These are phyloP conservation scores for Seiridium unicorne DNA, from an alignment of 2,329 filamentous ascomycete species.

Conservation along the genomic window DNA sequence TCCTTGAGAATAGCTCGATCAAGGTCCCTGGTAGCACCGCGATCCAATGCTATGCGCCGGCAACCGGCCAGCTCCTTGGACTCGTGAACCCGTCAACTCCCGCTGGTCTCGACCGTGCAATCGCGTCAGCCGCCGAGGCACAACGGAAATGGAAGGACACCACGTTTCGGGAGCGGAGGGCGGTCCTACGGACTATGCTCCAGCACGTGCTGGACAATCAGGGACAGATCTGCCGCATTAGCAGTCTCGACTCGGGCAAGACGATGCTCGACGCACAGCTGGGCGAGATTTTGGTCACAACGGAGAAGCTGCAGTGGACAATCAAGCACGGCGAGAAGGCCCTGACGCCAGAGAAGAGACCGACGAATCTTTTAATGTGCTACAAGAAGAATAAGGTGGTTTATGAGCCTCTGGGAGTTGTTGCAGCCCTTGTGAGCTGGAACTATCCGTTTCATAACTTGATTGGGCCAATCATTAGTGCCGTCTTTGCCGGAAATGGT, in stretches of 20 bases:
- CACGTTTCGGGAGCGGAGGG: constrained; percentile 72
- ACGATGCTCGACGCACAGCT: constrained; percentile 92
- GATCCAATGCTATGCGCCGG: constrained; percentile 85
- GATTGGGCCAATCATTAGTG: constrained; percentile 84
- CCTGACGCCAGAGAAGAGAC: constrained; percentile 67
- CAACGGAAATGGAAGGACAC: constrained; percentile 78
- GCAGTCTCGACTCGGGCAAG: constrained; percentile 92
- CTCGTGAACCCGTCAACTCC: constrained; percentile 73
- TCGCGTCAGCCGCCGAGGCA: constrained; percentile 71
- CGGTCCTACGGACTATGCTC: constrained; percentile 77
- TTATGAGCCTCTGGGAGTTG: constrained; percentile 91
- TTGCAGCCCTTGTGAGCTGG: constrained; percentile 92
- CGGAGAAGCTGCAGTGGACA: constrained; percentile 93
- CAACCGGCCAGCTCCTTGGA: constrained; percentile 82
- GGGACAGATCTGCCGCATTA: constrained; percentile 78
- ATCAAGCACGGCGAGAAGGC: constrained; percentile 85
- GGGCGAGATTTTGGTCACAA: constrained; percentile 91
- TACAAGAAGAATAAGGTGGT: constrained; percentile 90
- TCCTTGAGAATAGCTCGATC: constrained; percentile 59
- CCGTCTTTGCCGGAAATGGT: constrained; percentile 86
- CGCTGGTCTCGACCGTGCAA: constrained; percentile 74
- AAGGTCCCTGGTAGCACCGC: constrained; percentile 65
- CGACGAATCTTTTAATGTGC: constrained; percentile 89
- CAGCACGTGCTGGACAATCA: constrained; percentile 86
- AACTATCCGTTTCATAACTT: constrained; percentile 98